phyloP scores from a whole-genome alignment of 371 early-diverging fungal genomes.

The Entomophthora muscae region DNA sequence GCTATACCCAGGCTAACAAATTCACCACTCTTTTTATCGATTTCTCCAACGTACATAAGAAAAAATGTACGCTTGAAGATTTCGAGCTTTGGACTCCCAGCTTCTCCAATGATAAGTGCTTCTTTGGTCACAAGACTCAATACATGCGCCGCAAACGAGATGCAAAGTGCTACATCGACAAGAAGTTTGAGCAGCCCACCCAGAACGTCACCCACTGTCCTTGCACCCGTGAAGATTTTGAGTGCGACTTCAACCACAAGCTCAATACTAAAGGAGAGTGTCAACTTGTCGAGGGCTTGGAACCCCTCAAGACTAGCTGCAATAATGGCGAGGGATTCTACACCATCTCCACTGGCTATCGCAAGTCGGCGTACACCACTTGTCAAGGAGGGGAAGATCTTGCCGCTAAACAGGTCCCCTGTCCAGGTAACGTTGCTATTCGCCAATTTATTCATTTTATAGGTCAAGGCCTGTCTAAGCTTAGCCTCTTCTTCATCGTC shows the following conservation, averaged over 20 bases:
- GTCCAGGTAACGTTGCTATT: conserved; percentile 5
- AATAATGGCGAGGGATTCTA: background rate
- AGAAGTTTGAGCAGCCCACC: conserved; percentile 41
- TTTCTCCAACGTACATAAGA: conserved; percentile 44
- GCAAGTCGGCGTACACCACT: background rate
- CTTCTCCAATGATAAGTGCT: conserved; percentile 16
- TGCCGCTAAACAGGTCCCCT: background rate
- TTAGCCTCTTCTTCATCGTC: background rate
- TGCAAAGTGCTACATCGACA: conserved; percentile 58
- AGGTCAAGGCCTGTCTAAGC: background rate
- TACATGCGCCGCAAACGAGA: conserved; percentile 65
- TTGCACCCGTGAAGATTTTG: conserved; percentile 69
- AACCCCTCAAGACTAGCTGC: background rate
- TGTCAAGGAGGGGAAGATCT: background rate
- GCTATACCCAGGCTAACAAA: conserved; percentile 21
- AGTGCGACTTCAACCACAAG: conserved; percentile 70
- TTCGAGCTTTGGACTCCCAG: conserved; percentile 62
- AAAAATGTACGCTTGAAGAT: conserved; percentile 37
- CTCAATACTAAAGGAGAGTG: conserved; percentile 37
- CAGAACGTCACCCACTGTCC: conserved; percentile 37
- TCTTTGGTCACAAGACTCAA: conserved; percentile 18
- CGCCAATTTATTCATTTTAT: background rate
- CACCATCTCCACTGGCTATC: conserved; percentile 5
- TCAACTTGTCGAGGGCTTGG: conserved; percentile 35
- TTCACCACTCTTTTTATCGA: conserved; percentile 48